Evolutionary conservation across 495 filamentous ascomycete genomes (phyloP).

Genomic region (Penicillium soppii): DNA sequence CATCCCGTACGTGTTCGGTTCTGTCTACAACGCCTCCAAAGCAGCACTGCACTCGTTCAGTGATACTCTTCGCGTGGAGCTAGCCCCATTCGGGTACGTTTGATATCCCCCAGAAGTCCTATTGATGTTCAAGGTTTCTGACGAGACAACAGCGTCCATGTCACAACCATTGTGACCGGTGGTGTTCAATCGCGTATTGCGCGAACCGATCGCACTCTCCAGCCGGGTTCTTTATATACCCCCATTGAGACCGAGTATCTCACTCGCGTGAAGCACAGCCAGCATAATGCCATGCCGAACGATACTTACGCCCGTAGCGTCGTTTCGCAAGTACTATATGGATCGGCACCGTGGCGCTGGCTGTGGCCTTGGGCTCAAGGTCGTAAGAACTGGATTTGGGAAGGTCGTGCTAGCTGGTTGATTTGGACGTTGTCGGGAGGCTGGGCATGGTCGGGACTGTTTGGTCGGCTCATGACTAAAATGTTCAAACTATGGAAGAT

Average conservation of each 20-base stretch:
- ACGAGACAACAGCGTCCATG: conserved; percentile 38
- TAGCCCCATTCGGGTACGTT: conserved; percentile 45
- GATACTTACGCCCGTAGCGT: conserved; percentile 56
- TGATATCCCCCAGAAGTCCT: not conserved
- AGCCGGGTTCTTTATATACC: conserved; percentile 49
- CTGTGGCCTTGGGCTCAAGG: conserved; percentile 46
- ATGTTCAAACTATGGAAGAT: conserved; percentile 49
- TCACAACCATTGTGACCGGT: conserved; percentile 59
- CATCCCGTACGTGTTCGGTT: conserved; percentile 56
- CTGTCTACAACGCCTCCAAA: conserved; percentile 64
- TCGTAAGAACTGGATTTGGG: conserved; percentile 54
- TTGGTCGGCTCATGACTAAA: conserved; percentile 39
- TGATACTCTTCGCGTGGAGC: conserved; percentile 58
- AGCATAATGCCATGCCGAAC: conserved; percentile 53
- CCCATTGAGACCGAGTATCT: conserved; percentile 53
- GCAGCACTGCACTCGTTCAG: conserved; percentile 61
- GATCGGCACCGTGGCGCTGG: conserved; percentile 45
- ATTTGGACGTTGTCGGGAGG: conserved; percentile 43
- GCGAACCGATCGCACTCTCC: conserved; percentile 47
- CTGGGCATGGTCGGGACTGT: conserved; percentile 43
- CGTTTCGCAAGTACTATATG: conserved; percentile 53
- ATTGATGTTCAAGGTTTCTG: not conserved
- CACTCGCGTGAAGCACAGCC: conserved; percentile 54
- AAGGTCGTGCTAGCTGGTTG: conserved; percentile 50
- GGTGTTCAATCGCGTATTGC: conserved; percentile 61